Base-by-base conservation (phyloP, 2,329 filamentous ascomycete species). In the Fusarium temperatum region DNA sequence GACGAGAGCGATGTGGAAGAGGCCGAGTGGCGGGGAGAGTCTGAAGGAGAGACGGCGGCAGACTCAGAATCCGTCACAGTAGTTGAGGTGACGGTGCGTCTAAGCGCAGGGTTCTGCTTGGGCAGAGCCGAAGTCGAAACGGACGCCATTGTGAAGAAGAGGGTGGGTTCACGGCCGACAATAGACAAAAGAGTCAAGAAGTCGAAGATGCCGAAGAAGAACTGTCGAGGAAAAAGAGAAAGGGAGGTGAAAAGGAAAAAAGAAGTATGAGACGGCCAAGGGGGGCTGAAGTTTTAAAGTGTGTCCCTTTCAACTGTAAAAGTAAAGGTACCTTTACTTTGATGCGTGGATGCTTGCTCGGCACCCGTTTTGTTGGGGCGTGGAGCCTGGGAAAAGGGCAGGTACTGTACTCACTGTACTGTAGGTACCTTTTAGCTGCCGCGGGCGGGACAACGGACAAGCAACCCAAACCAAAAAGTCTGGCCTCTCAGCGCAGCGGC, bases 1-100 rank as follows among this genome's bases (percentile, higher is more conserved):
- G 96, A 98, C 17, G 96, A 98, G 72, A 98, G 89, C 8, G 96
- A 98, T 8, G 96, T 98, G 44, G 93, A 94, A 13, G 96, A 98
- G 53, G 95, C 86, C 26, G 90, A 92, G 35, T 80, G 85, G 54
- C 87, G 85, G 45, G 90, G 90, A 18, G 89, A 91, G 79, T 91
- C 89, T 63, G 81, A 82, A 32, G 90, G 90, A 8, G 89, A 90
- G 56, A 85, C 88, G 48, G 84, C 84, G 65, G 88, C 87, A 18
- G 90, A 88, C 63, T 89, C 88, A 4, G 86, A 87, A 60, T 83
- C 80, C 75, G 86, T 87, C 58, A 83, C 83, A 14, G 85, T 85
- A 74, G 85, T 85, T 35, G 85, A 83, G 24, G 85, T 86, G 72
- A 83, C 78, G 62, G 86, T 87, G 65, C 88, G 85, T 77, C 86